A percentile compares a stretch with the other conserved stretches of the same genome.
Conservation (phyloP, 352 stramenopile species). For the Phytopythium cucurbitacearum region DNA sequence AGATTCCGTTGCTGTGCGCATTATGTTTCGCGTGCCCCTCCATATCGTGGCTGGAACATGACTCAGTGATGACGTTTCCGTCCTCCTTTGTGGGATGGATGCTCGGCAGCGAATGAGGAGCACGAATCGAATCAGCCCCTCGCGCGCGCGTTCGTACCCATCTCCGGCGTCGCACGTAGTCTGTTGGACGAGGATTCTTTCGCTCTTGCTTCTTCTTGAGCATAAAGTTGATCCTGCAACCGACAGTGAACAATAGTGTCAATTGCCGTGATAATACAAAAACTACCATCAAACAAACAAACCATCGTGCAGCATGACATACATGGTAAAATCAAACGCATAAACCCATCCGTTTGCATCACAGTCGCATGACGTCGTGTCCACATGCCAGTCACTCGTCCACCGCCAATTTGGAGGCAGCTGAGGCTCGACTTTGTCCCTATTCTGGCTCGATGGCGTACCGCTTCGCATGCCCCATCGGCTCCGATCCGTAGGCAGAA, state of each 20-base stretch:
- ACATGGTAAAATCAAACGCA: constrained; percentile 76
- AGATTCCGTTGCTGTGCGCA: too few relatives aligned
- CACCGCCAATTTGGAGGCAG: constrained; percentile 63
- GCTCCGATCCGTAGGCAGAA: constrained; percentile 61
- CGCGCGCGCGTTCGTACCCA: constrained; percentile 59
- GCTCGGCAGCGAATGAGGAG: background rate
- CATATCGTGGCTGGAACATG: too few relatives aligned
- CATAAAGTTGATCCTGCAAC: constrained; percentile 49
- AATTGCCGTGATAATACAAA: background rate
- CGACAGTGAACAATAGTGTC: background rate
- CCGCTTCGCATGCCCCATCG: constrained; percentile 56
- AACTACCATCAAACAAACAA: background rate
- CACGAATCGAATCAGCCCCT: constrained; percentile 1
- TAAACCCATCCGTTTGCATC: constrained; percentile 73
- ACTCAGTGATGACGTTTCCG: too few relatives aligned
- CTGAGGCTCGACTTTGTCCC: constrained; percentile 55
- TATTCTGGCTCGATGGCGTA: constrained; percentile 52
- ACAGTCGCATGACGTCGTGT: constrained; percentile 44
- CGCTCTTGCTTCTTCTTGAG: constrained; percentile 54
- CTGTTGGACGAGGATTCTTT: constrained; percentile 44
- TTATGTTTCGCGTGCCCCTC: too few relatives aligned
- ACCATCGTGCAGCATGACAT: constrained; percentile 1
- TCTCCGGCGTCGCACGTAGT: constrained; percentile 63
- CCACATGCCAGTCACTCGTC: constrained; percentile 57
- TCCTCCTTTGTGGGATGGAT: too few relatives aligned